phyloP scores from a whole-genome alignment of 2,329 filamentous ascomycete species.

The Microthyrium microscopicum region DNA sequence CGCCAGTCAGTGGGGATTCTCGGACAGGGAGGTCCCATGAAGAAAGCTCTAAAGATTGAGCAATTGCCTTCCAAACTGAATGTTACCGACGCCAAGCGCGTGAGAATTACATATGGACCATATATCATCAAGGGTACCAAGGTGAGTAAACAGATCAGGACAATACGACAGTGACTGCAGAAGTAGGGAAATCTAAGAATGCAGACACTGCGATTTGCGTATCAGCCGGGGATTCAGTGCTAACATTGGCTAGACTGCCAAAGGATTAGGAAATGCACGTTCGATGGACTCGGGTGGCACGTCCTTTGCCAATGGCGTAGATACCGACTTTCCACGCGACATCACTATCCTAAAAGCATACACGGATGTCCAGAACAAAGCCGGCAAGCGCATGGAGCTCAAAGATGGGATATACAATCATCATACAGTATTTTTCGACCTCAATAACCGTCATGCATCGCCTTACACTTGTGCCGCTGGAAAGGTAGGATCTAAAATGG shows the following conservation, averaged over 20 bases:
- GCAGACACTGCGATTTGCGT: too few relatives aligned
- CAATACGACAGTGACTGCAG: too few relatives aligned
- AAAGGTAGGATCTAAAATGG: background rate
- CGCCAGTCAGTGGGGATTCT: background rate
- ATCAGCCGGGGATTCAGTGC: too few relatives aligned
- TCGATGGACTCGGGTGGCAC: conserved; percentile 2
- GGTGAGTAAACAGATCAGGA: too few relatives aligned
- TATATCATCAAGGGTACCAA: conserved; percentile 1
- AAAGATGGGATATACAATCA: conserved; percentile 3
- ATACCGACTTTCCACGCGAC: conserved; percentile 1
- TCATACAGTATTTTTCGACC: conserved; percentile 2
- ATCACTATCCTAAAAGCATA: background rate
- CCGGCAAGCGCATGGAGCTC: background rate
- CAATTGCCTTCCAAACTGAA: background rate
- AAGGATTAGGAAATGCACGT: background rate
- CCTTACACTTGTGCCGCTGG: background rate
- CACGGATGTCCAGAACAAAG: background rate
- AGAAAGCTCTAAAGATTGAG: conserved; percentile 2
- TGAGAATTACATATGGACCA: background rate
- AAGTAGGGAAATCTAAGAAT: too few relatives aligned
- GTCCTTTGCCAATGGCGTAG: background rate
- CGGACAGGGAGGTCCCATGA: background rate
- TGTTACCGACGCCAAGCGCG: background rate
- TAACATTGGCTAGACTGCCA: background rate
- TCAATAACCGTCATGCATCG: background rate